Conservation (phyloP, 371 early-diverging fungal species). For the Mucor racemosus region DNA sequence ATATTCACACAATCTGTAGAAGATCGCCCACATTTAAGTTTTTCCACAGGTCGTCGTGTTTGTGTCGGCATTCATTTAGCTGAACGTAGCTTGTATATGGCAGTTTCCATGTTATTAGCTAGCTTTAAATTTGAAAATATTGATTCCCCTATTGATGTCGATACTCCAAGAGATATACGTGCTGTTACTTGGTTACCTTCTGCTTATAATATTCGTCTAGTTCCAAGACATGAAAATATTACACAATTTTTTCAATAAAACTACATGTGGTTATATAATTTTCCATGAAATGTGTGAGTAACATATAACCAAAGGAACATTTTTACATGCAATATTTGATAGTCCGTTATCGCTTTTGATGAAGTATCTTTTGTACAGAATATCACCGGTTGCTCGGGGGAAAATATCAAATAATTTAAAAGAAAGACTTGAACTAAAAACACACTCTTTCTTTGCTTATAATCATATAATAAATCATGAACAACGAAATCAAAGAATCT, state of each 20-base stretch:
- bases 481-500: conserved; percentile 18
- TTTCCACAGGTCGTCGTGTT: conserved; percentile 54
- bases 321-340: neutral
- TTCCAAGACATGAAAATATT: conserved; percentile 36
- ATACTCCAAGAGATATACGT: conserved; percentile 29
- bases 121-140: conserved; percentile 42
- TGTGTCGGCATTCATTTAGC: conserved; percentile 60
- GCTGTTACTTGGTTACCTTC: conserved; percentile 34
- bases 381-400: conserved; percentile 20
- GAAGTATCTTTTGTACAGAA: neutral
- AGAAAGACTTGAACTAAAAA: neutral
- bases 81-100: conserved; percentile 51
- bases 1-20: conserved; percentile 31
- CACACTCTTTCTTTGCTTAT: neutral
- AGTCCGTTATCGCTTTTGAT: neutral
- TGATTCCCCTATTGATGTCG: conserved; percentile 24
- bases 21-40: conserved; percentile 49
- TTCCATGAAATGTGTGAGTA: neutral
- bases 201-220: conserved; percentile 34
- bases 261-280: neutral
- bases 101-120: conserved; percentile 36
- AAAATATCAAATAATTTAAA: conserved; percentile 1
- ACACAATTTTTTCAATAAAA: conserved; percentile 9
- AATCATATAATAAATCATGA: conserved; percentile 7
- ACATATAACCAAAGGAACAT: neutral